These are phyloP conservation scores for Dipteronia sinensis DNA, from an alignment of 345 rosid genomes.

Conservation along the genomic window DNA sequence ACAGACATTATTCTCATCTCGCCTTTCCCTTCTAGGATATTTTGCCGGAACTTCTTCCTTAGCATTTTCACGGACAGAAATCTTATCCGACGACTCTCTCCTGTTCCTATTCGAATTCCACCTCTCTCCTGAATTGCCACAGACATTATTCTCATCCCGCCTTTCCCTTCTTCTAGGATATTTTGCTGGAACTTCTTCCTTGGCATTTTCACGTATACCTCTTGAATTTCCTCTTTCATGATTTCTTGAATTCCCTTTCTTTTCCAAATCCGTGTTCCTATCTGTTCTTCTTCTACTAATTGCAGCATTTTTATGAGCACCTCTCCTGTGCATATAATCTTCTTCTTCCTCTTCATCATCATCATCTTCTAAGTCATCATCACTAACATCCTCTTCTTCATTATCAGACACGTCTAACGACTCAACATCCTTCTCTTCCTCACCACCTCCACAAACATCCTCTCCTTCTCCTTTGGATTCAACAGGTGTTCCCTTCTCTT, in stretches of 20 bases:
- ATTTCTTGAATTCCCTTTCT: conserved; percentile 2
- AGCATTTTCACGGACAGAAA: background rate
- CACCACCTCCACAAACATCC: conserved; percentile 27
- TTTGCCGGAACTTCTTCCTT: conserved; percentile 1
- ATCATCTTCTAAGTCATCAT: conserved; percentile 37
- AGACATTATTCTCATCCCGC: background rate
- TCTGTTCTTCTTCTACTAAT: conserved; percentile 20
- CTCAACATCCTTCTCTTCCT: conserved; percentile 19
- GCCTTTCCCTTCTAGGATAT: conserved; percentile 10
- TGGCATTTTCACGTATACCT: conserved; percentile 1
- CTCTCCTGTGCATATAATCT: conserved; percentile 8
- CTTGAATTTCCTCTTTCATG: conserved; percentile 21
- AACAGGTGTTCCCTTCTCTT: conserved; percentile 35
- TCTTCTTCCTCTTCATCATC: conserved; percentile 41
- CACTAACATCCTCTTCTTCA: conserved; percentile 44
- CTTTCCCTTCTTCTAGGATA: conserved; percentile 5
- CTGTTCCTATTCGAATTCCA: background rate
- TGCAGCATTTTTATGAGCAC: conserved; percentile 16
- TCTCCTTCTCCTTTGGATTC: conserved; percentile 38
- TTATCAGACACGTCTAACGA: conserved; percentile 25
- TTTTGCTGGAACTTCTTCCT: background rate
- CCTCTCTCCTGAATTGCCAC: background rate
- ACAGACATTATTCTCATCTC: background rate
- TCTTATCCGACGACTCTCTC: background rate
- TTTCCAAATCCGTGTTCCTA: conserved; percentile 13